A percentile compares a stretch with the other conserved stretches of the same genome.
Conservation (phyloP, 169 alveolate species). For the Plasmodium coatneyi region DNA sequence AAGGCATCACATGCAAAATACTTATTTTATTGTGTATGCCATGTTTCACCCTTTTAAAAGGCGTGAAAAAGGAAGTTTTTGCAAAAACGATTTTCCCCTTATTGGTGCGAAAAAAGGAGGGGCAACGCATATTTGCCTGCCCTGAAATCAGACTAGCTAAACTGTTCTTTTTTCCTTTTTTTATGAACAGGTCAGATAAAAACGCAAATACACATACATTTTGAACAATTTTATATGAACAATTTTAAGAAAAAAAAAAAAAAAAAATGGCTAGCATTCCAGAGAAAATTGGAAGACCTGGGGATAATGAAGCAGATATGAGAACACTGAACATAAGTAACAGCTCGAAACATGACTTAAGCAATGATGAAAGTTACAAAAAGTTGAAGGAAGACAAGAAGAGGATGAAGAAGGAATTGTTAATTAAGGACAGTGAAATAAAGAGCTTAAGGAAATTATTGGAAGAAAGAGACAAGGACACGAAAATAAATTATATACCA, state of each 20-base stretch:
- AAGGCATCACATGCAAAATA: background rate
- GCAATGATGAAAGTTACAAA: constrained; percentile 34
- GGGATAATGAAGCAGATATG: constrained; percentile 3
- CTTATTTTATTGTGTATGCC: background rate
- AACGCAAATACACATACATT: background rate
- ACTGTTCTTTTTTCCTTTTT: background rate
- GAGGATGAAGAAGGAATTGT: constrained; percentile 49
- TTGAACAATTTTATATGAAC: background rate
- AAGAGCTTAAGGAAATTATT: constrained; percentile 44
- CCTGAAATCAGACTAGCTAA: background rate
- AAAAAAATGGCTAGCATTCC: constrained; percentile 33
- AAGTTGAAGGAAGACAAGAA: constrained; percentile 69
- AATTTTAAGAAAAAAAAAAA: constrained; percentile 5
- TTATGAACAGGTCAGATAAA: background rate
- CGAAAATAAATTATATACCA: constrained; percentile 31
- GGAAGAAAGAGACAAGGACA: constrained; percentile 51
- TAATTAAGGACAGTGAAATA: constrained; percentile 44
- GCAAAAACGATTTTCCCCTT: background rate
- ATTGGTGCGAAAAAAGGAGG: background rate
- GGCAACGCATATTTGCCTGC: background rate
- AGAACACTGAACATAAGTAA: background rate
- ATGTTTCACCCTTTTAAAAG: background rate
- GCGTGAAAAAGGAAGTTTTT: background rate
- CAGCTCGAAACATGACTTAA: constrained; percentile 6
- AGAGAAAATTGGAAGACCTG: background rate